These are phyloP conservation scores for Xylariomycetidae sp. DNA, from an alignment of 2,329 filamentous ascomycete species.

Conservation along the genomic window DNA sequence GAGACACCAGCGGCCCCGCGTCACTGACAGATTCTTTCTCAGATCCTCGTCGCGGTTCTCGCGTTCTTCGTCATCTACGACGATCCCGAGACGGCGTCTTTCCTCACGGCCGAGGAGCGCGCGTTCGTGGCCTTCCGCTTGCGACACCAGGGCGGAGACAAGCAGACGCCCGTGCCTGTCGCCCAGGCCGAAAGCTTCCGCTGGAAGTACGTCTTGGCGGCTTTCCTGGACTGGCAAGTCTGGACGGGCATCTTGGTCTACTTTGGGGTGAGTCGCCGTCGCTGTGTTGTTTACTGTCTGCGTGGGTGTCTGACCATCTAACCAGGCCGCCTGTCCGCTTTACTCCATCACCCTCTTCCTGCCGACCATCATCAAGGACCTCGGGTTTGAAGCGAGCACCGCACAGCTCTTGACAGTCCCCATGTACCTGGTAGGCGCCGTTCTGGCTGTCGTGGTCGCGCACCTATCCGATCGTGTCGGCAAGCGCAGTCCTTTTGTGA, in stretches of 20 bases:
- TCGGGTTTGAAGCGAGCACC: slow-evolving; percentile 50
- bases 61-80: slow-evolving; percentile 72
- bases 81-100: slow-evolving; percentile 72
- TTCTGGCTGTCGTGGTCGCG: slow-evolving; percentile 47
- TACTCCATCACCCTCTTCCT: slow-evolving; percentile 54
- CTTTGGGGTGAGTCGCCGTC: slow-evolving; percentile 51
- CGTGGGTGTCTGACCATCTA: background rate
- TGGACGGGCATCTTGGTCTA: slow-evolving; percentile 54
- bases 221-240: slow-evolving; percentile 77
- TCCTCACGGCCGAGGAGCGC: slow-evolving; percentile 66
- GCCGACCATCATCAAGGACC: slow-evolving; percentile 56
- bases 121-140: slow-evolving; percentile 65
- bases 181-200: slow-evolving; percentile 70
- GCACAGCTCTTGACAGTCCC: slow-evolving; percentile 60
- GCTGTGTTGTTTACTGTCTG: background rate
- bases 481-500: slow-evolving; percentile 49
- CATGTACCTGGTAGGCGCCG: slow-evolving; percentile 58
- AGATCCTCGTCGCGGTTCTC: slow-evolving; percentile 51
- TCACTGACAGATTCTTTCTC: slow-evolving; percentile 1
- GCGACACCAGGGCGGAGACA: slow-evolving; percentile 57
- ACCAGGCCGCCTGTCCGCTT: slow-evolving; percentile 45
- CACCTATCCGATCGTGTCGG: slow-evolving; percentile 49
- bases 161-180: slow-evolving; percentile 45
- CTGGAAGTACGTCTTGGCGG: slow-evolving; percentile 67
- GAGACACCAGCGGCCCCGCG: no score